Conservation (phyloP, 768 basidiomycete species). For the Phlebiopsis flavidoalba region DNA sequence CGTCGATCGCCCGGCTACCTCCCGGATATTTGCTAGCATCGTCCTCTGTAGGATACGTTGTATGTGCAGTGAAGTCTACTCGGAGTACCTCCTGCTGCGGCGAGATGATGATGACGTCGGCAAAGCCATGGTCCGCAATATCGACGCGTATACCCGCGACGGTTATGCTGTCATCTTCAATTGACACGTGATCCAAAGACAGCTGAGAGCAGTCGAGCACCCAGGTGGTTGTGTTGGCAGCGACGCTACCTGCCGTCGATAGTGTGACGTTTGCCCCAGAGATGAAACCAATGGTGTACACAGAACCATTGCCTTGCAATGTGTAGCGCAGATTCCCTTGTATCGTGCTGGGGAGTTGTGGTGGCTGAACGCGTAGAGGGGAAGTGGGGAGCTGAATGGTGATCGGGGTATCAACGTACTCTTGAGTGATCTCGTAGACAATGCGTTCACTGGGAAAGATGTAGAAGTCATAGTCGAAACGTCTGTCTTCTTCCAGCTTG, state of each 20-base stretch:
- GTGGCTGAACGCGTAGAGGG: neutral
- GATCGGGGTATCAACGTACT: neutral
- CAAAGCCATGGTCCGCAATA: neutral
- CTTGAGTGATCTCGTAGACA: neutral
- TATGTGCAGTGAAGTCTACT: neutral
- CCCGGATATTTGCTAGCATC: neutral
- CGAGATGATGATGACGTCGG: neutral
- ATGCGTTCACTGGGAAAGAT: neutral
- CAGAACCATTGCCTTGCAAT: neutral
- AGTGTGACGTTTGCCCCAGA: neutral
- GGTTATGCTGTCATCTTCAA: neutral
- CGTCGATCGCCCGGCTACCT: neutral
- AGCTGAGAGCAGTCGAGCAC: neutral
- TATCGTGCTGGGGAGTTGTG: neutral
- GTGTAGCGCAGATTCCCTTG: neutral
- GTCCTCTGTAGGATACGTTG: neutral
- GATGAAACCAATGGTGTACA: neutral
- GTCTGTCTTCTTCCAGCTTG: neutral
- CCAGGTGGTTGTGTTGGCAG: neutral
- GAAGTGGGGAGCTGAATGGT: neutral
- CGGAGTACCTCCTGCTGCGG: neutral
- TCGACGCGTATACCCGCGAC: neutral
- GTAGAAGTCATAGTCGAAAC: neutral
- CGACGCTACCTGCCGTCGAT: neutral
- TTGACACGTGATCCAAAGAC: neutral